Conservation (phyloP, 768 basidiomycete genomes). For the Lentinula sp. region DNA sequence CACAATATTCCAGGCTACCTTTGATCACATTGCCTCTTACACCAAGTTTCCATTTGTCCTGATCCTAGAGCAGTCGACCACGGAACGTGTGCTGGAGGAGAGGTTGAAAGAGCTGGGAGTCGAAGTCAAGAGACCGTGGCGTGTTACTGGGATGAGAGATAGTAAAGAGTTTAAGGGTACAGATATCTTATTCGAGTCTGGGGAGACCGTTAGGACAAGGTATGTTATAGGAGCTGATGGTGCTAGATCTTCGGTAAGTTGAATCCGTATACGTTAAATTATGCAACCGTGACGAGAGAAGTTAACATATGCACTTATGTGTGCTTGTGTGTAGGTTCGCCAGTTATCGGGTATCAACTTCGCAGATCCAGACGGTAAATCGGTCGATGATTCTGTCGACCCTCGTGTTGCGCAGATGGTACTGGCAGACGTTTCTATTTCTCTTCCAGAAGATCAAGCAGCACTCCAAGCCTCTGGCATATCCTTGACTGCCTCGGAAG, state of each 20-base stretch:
- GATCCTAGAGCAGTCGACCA: constrained; percentile 29
- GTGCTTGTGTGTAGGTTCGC: constrained; percentile 25
- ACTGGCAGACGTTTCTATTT: constrained; percentile 32
- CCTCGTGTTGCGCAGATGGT: constrained; percentile 26
- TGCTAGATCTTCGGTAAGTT: not conserved
- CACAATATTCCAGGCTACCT: constrained; percentile 10
- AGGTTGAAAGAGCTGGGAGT: constrained; percentile 23
- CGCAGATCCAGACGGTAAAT: constrained; percentile 24
- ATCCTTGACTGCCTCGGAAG: not conserved
- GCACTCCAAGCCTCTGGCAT: not conserved
- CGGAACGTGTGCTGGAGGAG: constrained; percentile 29
- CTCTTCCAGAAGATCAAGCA: not conserved
- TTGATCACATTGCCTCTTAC: constrained; percentile 21
- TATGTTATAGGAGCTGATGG: constrained; percentile 39
- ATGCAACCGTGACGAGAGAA: constrained; percentile 14
- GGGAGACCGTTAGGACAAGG: not conserved
- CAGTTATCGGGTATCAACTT: constrained; percentile 28
- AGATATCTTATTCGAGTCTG: not conserved
- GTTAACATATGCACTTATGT: not conserved
- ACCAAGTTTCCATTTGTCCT: constrained; percentile 32
- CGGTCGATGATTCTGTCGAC: constrained; percentile 12
- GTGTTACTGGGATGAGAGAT: constrained; percentile 23
- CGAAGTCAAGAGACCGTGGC: constrained; percentile 22
- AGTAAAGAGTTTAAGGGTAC: constrained; percentile 15
- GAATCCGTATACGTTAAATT: constrained; percentile 18